Conservation (phyloP, 768 basidiomycete species). For the Mycena polygramma region DNA sequence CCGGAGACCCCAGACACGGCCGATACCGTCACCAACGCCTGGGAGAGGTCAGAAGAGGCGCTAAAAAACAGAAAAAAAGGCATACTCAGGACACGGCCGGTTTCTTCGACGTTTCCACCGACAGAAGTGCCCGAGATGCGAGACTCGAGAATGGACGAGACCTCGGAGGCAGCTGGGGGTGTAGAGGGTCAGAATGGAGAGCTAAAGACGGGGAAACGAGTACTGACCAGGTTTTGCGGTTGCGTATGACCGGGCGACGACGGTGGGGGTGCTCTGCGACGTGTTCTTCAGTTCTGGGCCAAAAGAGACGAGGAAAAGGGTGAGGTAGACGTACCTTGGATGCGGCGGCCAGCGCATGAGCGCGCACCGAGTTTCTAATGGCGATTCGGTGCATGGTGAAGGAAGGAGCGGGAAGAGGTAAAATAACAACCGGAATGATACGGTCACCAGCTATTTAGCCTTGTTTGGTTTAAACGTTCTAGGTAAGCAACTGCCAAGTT, state of each 20-base stretch:
- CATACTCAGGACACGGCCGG: conserved; percentile 97
- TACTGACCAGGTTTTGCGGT: conserved; percentile 96
- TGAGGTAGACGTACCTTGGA: conserved; percentile 64
- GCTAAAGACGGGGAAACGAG: conserved; percentile 37
- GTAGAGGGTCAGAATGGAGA: conserved; percentile 38
- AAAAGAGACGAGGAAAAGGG: conserved; percentile 41
- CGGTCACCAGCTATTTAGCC: not conserved
- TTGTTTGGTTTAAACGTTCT: not conserved
- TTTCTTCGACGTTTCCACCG: conserved; percentile 97
- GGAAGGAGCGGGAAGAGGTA: conserved; percentile 54
- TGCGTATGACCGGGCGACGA: conserved; percentile 88
- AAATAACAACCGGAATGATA: conserved; percentile 25
- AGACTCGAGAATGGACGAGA: conserved; percentile 98
- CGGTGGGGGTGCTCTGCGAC: conserved; percentile 60
- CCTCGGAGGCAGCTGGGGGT: conserved; percentile 92
- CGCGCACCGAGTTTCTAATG: conserved; percentile 86
- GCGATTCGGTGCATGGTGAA: conserved; percentile 82
- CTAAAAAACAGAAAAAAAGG: not conserved
- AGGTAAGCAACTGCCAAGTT: conserved; percentile 10
- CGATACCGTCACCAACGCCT: conserved; percentile 99
- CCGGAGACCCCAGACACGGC: conserved; percentile 98
- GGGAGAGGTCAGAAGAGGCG: conserved; percentile 42
- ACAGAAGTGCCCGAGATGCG: conserved; percentile 94
- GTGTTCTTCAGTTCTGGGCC: conserved; percentile 40
- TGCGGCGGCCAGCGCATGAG: conserved; percentile 76